Evolutionary conservation across 2,329 filamentous ascomycete genomes (phyloP).

Genomic region (Chaetomium globosum): DNA sequence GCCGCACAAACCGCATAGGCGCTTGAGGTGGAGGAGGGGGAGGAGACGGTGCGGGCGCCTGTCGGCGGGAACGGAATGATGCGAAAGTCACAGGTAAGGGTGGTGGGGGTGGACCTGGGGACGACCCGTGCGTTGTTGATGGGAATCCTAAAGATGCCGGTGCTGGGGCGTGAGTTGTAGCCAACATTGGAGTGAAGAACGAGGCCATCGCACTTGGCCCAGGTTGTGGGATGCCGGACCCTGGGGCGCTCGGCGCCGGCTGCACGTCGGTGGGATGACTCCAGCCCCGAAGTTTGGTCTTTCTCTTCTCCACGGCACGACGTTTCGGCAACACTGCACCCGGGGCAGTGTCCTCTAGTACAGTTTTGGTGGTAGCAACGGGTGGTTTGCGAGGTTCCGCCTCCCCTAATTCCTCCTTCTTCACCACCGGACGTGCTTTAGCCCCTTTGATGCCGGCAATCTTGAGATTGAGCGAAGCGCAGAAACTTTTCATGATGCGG

Average conservation of each 20-base stretch:
- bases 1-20: not conserved
- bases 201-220: not conserved
- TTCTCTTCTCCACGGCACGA: not conserved
- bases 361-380: not conserved
- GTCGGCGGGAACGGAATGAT: not conserved
- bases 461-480: slow-evolving; percentile 30
- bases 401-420: not conserved
- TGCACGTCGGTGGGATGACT: not conserved
- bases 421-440: not conserved
- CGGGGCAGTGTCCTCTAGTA: not conserved
- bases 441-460: slow-evolving; percentile 13
- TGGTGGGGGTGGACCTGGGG: not conserved
- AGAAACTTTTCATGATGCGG: slow-evolving; percentile 35
- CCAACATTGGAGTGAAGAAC: not conserved
- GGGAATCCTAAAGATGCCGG: not conserved
- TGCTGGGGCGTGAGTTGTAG: not conserved
- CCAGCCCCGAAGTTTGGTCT: not conserved
- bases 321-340: not conserved
- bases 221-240: too few species aligned
- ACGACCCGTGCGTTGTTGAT: not conserved
- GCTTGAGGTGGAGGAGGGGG: not conserved
- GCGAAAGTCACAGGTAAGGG: not conserved
- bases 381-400: not conserved
- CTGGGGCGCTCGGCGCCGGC: not conserved
- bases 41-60: not conserved